Base-by-base conservation (phyloP, 2,329 filamentous ascomycete genomes). In the Aspergillus cejpii region DNA sequence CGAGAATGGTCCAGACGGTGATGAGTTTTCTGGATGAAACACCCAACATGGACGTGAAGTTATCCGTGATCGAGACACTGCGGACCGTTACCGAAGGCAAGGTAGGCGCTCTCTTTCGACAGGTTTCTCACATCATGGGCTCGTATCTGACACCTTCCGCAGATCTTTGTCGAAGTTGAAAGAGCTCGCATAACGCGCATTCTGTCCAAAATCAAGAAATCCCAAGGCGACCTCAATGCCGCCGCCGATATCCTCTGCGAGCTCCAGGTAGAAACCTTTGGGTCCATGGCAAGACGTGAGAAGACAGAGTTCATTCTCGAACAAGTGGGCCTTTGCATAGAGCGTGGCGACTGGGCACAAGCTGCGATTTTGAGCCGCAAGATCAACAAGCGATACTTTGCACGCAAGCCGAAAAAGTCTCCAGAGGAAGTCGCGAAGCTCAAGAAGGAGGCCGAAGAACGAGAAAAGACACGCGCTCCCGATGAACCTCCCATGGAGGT, bases 101-200 rank as follows among this genome's bases (percentile, higher is more conserved):
- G 77, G 81, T 84, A 60, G 29, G 73, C 50, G 50, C 26, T 20
- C n/a, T 27, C 19, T 21, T 11, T 5, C 29, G 14, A 11, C 14
- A 20, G 23, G 40, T 17, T 14, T 43, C 24, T 12, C 19, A 8
- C 14, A 11, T 11, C 14, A 11, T 40, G n/a, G 10, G 20, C 8
- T 6, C 26, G 27, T 38, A 36, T 24, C 48, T 58, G 47, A 55
- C 41, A 2, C 29, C 20, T 8, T 34, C 38, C 41, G 28, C 54
- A 84, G 85, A 98, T 98, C 67, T 98, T 98, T 62, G 91, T 98
- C 59, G 92, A 98, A 75, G 92, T 98, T 42, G 92, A 98, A 77
- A 84, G 92, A 56, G 92, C 92, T 53, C 86, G 92, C 56, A 84
- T 98, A 48, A 98, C 92, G 59, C 88, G 85, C 65, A 94, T 95